Conservation (phyloP, 2,329 filamentous ascomycete species). For the Hirsutella minnesotensis region DNA sequence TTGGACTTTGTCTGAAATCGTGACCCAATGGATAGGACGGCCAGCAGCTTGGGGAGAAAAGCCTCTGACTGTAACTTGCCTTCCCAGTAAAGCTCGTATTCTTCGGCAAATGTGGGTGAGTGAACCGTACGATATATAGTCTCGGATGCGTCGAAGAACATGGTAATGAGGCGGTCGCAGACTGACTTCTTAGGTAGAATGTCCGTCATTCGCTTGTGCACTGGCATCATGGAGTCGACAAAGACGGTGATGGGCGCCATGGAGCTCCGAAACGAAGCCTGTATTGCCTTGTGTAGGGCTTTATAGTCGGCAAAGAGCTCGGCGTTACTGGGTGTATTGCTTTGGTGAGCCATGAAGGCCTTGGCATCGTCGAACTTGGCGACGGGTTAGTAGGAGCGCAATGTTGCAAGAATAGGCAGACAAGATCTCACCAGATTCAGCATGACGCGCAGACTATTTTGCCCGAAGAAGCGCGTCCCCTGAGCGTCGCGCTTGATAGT, state of each 20-base stretch:
- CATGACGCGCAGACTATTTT: conserved; percentile 39
- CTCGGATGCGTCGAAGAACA: conserved; percentile 39
- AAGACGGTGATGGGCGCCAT: conserved; percentile 42
- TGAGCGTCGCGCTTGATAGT: conserved; percentile 34
- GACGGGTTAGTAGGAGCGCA: neutral
- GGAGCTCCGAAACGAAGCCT: conserved; percentile 33
- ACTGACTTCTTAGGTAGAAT: conserved; percentile 38
- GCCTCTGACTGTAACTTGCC: conserved; percentile 31
- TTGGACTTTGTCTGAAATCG: conserved; percentile 39
- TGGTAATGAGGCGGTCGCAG: conserved; percentile 37
- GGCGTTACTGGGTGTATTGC: conserved; percentile 18
- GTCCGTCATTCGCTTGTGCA: conserved; percentile 45
- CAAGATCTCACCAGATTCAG: conserved; percentile 35
- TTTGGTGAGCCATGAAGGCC: conserved; percentile 32
- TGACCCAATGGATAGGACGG: conserved; percentile 40
- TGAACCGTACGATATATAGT: conserved; percentile 42
- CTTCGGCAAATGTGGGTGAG: conserved; percentile 35
- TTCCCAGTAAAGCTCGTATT: conserved; percentile 41
- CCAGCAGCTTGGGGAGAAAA: conserved; percentile 42
- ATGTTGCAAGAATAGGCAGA: neutral
- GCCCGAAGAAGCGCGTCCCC: conserved; percentile 39
- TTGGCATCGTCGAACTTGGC: conserved; percentile 42
- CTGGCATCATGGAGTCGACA: conserved; percentile 46
- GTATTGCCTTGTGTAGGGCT: conserved; percentile 32
- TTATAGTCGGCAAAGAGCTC: conserved; percentile 15